Evolutionary conservation across 305 asterid genomes (phyloP).

Genomic region (Rubia tinctorum): DNA sequence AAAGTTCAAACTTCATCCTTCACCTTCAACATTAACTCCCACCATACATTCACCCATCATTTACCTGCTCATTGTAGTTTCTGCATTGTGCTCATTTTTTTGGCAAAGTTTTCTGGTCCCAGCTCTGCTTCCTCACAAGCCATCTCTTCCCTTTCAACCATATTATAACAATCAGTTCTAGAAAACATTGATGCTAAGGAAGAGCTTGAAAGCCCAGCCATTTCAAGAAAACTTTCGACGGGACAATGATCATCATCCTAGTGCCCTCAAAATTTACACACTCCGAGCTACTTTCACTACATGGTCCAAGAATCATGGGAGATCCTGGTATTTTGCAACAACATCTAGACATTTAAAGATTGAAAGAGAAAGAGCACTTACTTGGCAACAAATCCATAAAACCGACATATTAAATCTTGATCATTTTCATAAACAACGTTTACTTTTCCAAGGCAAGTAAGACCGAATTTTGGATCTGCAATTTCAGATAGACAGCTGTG

Average conservation of each 20-base stretch:
- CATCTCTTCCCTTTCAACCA: slow-evolving; percentile 71
- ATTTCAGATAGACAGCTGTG: slow-evolving; percentile 16
- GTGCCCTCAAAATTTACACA: not conserved
- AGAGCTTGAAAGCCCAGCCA: too few relatives aligned
- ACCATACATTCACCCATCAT: not conserved
- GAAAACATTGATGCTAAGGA: not conserved
- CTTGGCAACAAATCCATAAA: slow-evolving; percentile 79
- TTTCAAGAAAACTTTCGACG: too few relatives aligned
- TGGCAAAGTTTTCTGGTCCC: slow-evolving; percentile 64
- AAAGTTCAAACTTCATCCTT: not conserved
- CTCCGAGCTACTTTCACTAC: not conserved
- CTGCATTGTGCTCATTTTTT: slow-evolving; percentile 49
- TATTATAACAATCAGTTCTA: not conserved
- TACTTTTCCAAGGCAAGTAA: slow-evolving; percentile 78
- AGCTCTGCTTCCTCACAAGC: slow-evolving; percentile 96
- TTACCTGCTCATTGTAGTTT: slow-evolving; percentile 66
- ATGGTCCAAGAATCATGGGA: not conserved
- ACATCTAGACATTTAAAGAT: not conserved
- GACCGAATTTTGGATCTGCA: slow-evolving; percentile 81
- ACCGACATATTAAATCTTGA: slow-evolving; percentile 71
- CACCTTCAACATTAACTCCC: not conserved
- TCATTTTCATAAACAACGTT: slow-evolving; percentile 68
- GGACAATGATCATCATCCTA: not conserved
- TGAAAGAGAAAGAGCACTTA: slow-evolving; percentile 29
- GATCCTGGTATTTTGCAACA: not conserved